phyloP scores from a whole-genome alignment of 495 filamentous ascomycete genomes.

The Neurospora sp. region DNA sequence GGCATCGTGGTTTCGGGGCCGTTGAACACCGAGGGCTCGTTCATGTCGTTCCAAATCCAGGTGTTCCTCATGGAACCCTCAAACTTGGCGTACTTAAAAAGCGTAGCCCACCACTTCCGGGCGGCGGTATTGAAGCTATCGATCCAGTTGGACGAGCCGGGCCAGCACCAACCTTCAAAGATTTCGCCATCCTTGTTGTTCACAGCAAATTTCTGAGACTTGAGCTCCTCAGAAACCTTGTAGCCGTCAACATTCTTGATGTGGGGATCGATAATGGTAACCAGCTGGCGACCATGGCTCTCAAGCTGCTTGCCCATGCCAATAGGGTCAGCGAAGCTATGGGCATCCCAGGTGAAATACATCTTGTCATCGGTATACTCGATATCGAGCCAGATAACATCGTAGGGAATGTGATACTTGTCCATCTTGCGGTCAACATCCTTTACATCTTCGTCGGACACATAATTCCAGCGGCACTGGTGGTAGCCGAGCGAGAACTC shows the following conservation, averaged over 20 bases:
- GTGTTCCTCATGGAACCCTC: slow-evolving; percentile 72
- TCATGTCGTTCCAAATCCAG: slow-evolving; percentile 99
- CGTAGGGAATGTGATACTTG: slow-evolving; percentile 88
- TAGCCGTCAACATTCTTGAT: slow-evolving; percentile 87
- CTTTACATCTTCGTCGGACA: slow-evolving; percentile 91
- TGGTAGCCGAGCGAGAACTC: slow-evolving; percentile 90
- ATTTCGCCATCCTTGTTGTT: slow-evolving; percentile 81
- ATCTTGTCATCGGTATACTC: slow-evolving; percentile 94
- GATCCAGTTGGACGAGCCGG: slow-evolving; percentile 89
- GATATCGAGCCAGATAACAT: slow-evolving; percentile 97
- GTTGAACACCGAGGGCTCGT: slow-evolving; percentile 97
- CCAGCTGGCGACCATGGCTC: slow-evolving; percentile 75
- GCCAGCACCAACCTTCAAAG: slow-evolving; percentile 98
- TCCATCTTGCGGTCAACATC: slow-evolving; percentile 95
- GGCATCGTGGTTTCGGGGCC: slow-evolving; percentile 97
- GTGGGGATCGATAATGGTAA: slow-evolving; percentile 91
- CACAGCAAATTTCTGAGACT: slow-evolving; percentile 69
- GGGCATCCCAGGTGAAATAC: slow-evolving; percentile 93
- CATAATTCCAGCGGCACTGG: slow-evolving; percentile 98
- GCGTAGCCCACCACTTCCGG: slow-evolving; percentile 73
- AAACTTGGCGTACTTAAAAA: slow-evolving; percentile 82
- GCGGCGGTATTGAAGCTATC: slow-evolving; percentile 88
- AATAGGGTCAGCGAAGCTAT: slow-evolving; percentile 75
- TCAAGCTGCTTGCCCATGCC: slow-evolving; percentile 82
- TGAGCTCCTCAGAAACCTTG: slow-evolving; percentile 65